These are phyloP conservation scores for Pterocarpus santalinus DNA, from an alignment of 306 rosid genomes.

Conservation along the genomic window DNA sequence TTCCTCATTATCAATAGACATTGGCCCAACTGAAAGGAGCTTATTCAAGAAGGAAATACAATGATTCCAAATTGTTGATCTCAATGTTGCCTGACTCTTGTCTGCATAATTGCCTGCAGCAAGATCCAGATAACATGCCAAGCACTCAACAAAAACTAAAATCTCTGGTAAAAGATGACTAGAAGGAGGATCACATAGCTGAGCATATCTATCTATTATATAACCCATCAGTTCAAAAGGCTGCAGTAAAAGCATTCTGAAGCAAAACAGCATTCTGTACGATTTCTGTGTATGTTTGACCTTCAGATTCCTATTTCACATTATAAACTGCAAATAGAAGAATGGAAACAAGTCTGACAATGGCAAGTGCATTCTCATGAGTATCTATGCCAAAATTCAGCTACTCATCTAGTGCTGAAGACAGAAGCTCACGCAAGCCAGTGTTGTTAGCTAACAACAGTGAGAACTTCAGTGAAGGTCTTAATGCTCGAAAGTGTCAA, in stretches of 20 bases:
- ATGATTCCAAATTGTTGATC: slow-evolving; percentile 83
- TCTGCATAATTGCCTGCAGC: slow-evolving; percentile 72
- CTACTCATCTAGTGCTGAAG: slow-evolving; percentile 76
- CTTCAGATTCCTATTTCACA: slow-evolving; percentile 84
- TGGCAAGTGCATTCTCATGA: slow-evolving; percentile 71
- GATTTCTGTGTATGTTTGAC: slow-evolving; percentile 92
- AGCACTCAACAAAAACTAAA: slow-evolving; percentile 91
- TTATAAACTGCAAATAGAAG: slow-evolving; percentile 80
- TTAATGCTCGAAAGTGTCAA: slow-evolving; percentile 93
- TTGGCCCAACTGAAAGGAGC: slow-evolving; percentile 65
- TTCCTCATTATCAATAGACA: slow-evolving; percentile 68
- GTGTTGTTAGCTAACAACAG: slow-evolving; percentile 64
- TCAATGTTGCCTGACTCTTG: slow-evolving; percentile 66
- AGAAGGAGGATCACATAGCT: slow-evolving; percentile 73
- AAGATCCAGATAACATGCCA: slow-evolving; percentile 83
- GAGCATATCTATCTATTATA: slow-evolving; percentile 75
- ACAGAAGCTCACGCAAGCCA: slow-evolving; percentile 70
- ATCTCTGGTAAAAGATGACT: slow-evolving; percentile 88
- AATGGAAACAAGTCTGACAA: slow-evolving; percentile 80
- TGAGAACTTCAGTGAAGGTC: slow-evolving; percentile 85
- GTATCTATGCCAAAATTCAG: slow-evolving; percentile 73
- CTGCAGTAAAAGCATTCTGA: slow-evolving; percentile 86
- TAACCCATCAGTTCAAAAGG: slow-evolving; percentile 80
- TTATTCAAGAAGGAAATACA: slow-evolving; percentile 78
- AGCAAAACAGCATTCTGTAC: slow-evolving; percentile 87